Percentiles rank a stretch among this genome's conserved stretches.
phyloP scores from a whole-genome alignment of 305 asterid species.

The Plantago coronopus region DNA sequence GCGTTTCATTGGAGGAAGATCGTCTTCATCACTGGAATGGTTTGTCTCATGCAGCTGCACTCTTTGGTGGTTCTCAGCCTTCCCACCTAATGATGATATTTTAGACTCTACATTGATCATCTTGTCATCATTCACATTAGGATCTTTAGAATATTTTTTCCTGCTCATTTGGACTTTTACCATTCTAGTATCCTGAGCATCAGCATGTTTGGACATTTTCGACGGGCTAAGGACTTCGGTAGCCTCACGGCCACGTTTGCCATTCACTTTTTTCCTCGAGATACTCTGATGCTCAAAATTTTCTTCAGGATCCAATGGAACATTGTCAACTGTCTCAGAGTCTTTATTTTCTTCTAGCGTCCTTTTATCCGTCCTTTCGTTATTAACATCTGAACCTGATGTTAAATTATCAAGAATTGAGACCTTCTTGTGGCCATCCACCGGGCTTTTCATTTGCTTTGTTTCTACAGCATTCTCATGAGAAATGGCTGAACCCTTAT shows the following conservation, averaged over 20 bases:
- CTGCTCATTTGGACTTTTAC: constrained; percentile 31
- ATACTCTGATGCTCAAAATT: constrained; percentile 34
- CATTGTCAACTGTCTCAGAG: constrained; percentile 25
- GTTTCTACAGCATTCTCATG: constrained; percentile 14
- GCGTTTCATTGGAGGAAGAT: constrained; percentile 62
- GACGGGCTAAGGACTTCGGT: constrained; percentile 36
- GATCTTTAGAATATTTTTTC: constrained; percentile 33
- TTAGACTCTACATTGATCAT: constrained; percentile 32
- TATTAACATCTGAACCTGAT: constrained; percentile 28
- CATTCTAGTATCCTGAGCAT: constrained; percentile 34
- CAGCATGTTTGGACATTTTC: constrained; percentile 41
- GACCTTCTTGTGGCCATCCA: constrained; percentile 33
- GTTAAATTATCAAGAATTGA: constrained; percentile 32
- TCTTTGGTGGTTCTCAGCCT: constrained; percentile 34
- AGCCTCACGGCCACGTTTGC: constrained; percentile 40
- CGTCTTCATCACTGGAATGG: constrained; percentile 56
- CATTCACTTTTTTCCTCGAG: constrained; percentile 44
- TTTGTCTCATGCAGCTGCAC: constrained; percentile 37
- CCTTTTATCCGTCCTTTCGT: constrained; percentile 43
- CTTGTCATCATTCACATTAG: constrained; percentile 33
- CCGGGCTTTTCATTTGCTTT: constrained; percentile 25
- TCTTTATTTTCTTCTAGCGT: constrained; percentile 40
- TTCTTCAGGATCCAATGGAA: constrained; percentile 23
- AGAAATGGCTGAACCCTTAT: not conserved
- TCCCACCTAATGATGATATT: constrained; percentile 34